phyloP scores from a whole-genome alignment of 805 yeast genomes.

The Yamadazyma endophytica region DNA sequence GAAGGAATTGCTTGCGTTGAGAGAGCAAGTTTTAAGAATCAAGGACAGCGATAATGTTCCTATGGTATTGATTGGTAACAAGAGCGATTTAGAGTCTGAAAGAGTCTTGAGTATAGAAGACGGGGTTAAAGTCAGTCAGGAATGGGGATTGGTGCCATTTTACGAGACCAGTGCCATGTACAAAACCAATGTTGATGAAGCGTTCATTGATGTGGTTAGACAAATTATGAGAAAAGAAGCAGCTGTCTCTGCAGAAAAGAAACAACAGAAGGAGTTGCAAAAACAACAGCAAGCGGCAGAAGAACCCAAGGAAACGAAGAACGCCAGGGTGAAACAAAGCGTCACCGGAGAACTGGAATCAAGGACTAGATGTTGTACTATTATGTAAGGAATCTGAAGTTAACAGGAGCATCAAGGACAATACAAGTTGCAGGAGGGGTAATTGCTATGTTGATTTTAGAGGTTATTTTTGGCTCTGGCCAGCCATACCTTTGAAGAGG shows the following conservation, averaged over 20 bases:
- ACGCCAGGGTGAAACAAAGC: conserved; percentile 9
- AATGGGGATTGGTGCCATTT: conserved; percentile 88
- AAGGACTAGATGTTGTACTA: conserved; percentile 26
- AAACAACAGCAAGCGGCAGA: conserved; percentile 25
- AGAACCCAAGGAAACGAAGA: conserved; percentile 8
- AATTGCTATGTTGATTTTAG: too few relatives aligned
- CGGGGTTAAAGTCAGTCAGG: conserved; percentile 77
- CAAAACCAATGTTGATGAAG: conserved; percentile 85
- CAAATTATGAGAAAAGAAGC: conserved; percentile 80
- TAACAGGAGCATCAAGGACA: too few relatives aligned
- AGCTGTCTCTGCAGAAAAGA: conserved; percentile 40
- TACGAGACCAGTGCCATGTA: conserved; percentile 93
- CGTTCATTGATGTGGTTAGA: conserved; percentile 82
- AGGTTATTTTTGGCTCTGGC: too few relatives aligned
- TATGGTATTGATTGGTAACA: conserved; percentile 87
- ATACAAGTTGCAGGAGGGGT: too few relatives aligned
- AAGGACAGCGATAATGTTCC: conserved; percentile 78
- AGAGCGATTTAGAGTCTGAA: conserved; percentile 76
- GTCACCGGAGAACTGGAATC: conserved; percentile 13
- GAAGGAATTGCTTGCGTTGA: conserved; percentile 69
- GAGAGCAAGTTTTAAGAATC: conserved; percentile 80
- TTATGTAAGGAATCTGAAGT: conserved; percentile 19
- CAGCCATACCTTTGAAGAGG: too few relatives aligned
- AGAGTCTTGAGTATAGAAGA: conserved; percentile 75
- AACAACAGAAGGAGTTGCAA: conserved; percentile 38